Percentiles rank a stretch among this genome's conserved stretches.
Conservation (phyloP, 345 rosid genomes). For the Eucalyptus cloeziana region DNA sequence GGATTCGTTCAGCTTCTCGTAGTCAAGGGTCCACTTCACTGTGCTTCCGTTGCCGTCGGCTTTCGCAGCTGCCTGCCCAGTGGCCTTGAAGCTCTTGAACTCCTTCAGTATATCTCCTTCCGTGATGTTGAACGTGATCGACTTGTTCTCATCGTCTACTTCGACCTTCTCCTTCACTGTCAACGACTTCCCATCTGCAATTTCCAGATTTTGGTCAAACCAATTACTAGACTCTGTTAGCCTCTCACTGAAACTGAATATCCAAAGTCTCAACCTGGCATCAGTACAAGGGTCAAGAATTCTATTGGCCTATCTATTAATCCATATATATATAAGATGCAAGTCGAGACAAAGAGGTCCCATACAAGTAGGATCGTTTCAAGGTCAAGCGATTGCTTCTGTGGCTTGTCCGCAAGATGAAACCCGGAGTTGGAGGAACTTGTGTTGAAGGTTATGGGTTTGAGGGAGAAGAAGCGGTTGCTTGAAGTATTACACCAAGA, state of each 20-base stretch:
- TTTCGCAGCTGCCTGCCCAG: neutral
- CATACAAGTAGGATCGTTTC: neutral
- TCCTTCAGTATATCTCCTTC: slow-evolving; percentile 1
- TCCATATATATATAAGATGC: neutral
- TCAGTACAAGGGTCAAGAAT: neutral
- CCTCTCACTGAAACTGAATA: neutral
- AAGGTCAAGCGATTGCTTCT: neutral
- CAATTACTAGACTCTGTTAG: neutral
- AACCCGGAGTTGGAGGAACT: neutral
- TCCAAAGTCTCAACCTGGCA: neutral
- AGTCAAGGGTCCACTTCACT: slow-evolving; percentile 1
- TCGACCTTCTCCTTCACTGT: neutral
- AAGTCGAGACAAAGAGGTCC: neutral
- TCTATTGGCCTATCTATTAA: neutral
- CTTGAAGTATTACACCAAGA: too few relatives aligned
- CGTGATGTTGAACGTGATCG: neutral
- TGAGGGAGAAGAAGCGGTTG: too few relatives aligned
- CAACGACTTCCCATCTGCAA: neutral
- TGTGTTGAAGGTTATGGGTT: too few relatives aligned
- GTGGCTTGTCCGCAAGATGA: neutral
- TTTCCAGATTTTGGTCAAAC: neutral
- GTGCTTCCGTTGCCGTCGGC: neutral
- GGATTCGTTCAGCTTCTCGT: neutral
- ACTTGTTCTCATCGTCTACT: neutral
- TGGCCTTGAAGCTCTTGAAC: neutral